Evolutionary conservation across 345 rosid species (phyloP).

Genomic region (sweet orange (Citrus sinensis)): DNA sequence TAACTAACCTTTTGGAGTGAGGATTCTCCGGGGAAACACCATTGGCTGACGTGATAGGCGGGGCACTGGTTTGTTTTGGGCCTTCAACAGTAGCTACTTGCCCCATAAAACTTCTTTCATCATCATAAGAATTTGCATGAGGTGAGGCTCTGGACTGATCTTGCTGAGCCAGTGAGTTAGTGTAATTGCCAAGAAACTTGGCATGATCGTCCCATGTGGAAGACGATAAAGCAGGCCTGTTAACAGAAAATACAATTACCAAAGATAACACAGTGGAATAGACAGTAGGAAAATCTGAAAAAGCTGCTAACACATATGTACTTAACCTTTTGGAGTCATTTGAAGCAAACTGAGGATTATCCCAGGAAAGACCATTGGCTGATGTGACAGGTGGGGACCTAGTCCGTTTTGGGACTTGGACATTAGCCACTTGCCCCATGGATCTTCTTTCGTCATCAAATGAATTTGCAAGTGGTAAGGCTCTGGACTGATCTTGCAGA

Average conservation of each 20-base stretch:
- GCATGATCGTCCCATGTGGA: slow-evolving; percentile 33
- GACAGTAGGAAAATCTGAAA: neutral
- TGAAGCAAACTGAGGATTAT: slow-evolving; percentile 28
- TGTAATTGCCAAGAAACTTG: slow-evolving; percentile 29
- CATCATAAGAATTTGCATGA: slow-evolving; percentile 24
- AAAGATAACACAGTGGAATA: slow-evolving; percentile 1
- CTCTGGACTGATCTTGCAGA: slow-evolving; percentile 34
- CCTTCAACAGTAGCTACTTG: slow-evolving; percentile 36
- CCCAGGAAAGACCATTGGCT: slow-evolving; percentile 28
- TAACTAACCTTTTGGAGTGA: slow-evolving; percentile 46
- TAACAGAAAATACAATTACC: slow-evolving; percentile 5
- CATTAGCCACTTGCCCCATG: slow-evolving; percentile 28
- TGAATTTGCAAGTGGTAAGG: slow-evolving; percentile 25
- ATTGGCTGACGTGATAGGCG: slow-evolving; percentile 23
- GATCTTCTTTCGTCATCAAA: slow-evolving; percentile 25
- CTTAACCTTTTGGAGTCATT: slow-evolving; percentile 49
- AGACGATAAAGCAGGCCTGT: slow-evolving; percentile 45
- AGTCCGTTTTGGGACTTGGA: slow-evolving; percentile 40
- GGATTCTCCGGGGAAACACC: slow-evolving; percentile 31
- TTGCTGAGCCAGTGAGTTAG: slow-evolving; percentile 28
- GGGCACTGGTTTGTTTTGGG: slow-evolving; percentile 45
- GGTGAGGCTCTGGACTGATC: slow-evolving; percentile 33
- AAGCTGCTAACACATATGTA: neutral
- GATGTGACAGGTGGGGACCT: slow-evolving; percentile 37
- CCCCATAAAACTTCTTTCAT: slow-evolving; percentile 20